These are phyloP conservation scores for Penstemon newberryi DNA, from an alignment of 257 asterid genomes.

Conservation along the genomic window DNA sequence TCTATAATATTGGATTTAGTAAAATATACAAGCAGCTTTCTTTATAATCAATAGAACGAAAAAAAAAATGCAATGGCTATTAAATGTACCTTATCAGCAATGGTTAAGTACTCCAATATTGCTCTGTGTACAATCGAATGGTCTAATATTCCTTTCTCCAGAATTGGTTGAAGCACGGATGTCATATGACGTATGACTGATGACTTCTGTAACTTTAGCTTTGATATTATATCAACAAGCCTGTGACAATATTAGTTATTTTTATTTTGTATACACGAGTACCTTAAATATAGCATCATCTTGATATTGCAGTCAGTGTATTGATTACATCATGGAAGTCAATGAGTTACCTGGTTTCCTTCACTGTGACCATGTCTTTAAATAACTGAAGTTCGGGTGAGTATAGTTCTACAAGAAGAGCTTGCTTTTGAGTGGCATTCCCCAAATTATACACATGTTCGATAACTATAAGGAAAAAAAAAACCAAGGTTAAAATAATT, in stretches of 20 bases:
- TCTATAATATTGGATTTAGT: slow-evolving; percentile 57
- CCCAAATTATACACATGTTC: slow-evolving; percentile 82
- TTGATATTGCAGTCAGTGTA: not conserved
- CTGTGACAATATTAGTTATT: slow-evolving; percentile 36
- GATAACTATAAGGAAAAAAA: slow-evolving; percentile 52
- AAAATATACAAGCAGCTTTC: not conserved
- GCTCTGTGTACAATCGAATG: slow-evolving; percentile 91
- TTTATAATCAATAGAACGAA: not conserved
- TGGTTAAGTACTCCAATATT: slow-evolving; percentile 64
- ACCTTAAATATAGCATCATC: not conserved
- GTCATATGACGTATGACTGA: slow-evolving; percentile 89
- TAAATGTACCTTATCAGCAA: slow-evolving; percentile 72
- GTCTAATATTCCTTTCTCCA: slow-evolving; percentile 89
- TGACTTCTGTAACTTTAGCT: slow-evolving; percentile 65
- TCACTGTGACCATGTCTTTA: slow-evolving; percentile 68
- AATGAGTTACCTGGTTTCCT: slow-evolving; percentile 60
- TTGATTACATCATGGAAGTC: slow-evolving; percentile 7
- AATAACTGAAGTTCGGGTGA: slow-evolving; percentile 88
- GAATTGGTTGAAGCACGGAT: slow-evolving; percentile 72
- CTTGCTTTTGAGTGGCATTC: slow-evolving; percentile 82
- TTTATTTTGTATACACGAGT: not conserved
- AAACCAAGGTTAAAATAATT: not conserved
- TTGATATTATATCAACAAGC: slow-evolving; percentile 74
- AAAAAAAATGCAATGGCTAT: not conserved
- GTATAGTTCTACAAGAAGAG: slow-evolving; percentile 80